Percentiles rank a stretch among this genome's conserved stretches.
Conservation (phyloP, 108 stramenopile species). For the Fistulifera pelliculosa region DNA sequence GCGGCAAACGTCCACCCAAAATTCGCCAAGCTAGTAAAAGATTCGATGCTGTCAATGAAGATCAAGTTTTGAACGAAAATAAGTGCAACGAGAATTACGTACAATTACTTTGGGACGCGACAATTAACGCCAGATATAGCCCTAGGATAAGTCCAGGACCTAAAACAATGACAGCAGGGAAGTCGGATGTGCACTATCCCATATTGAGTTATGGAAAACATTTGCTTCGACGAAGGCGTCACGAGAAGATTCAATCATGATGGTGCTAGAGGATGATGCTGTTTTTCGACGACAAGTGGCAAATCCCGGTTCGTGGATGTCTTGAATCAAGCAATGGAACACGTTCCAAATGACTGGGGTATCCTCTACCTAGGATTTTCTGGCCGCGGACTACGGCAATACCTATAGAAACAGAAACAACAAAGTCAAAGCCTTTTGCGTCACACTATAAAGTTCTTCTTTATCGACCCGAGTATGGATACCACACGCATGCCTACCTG, state of each 20-base stretch:
- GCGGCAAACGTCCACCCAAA: no score
- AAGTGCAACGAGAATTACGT: slow-evolving; percentile 6
- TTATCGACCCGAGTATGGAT: slow-evolving; percentile 38
- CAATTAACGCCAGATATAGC: slow-evolving; percentile 26
- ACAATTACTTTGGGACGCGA: slow-evolving; percentile 27
- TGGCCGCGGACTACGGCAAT: slow-evolving; percentile 23
- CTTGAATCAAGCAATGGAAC: slow-evolving; percentile 5
- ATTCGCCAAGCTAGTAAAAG: no score
- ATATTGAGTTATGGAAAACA: slow-evolving; percentile 26
- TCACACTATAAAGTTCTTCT: not conserved
- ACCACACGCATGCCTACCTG: slow-evolving; percentile 44
- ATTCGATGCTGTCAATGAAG: no score
- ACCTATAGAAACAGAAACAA: not conserved
- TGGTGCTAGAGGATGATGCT: slow-evolving; percentile 26
- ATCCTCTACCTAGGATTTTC: slow-evolving; percentile 40
- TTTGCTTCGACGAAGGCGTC: not conserved
- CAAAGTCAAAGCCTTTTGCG: not conserved
- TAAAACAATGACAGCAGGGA: slow-evolving; percentile 24
- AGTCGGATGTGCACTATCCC: slow-evolving; percentile 35
- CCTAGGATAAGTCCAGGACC: slow-evolving; percentile 9
- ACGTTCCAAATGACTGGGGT: slow-evolving; percentile 30
- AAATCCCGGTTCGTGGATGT: slow-evolving; percentile 12
- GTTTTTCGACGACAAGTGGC: not conserved
- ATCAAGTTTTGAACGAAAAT: no score
- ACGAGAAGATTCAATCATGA: slow-evolving; percentile 7